Evolutionary conservation across 2,329 filamentous ascomycete species (phyloP), one percentile per base, ranked within the genome.

Genomic region (Nemania bipapillata): DNA sequence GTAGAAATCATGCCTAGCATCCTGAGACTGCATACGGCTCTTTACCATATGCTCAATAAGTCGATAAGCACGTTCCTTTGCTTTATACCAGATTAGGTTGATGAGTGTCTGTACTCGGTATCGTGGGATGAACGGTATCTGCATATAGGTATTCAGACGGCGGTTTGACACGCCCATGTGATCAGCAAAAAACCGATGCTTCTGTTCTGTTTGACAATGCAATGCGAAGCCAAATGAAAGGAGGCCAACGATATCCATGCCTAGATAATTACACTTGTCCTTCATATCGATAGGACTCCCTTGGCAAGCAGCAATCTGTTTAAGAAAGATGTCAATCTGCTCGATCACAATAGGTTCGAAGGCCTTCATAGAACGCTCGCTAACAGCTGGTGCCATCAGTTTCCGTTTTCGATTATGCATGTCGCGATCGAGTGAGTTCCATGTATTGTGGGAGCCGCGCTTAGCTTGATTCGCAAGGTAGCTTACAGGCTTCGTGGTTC

Each of bases 301-400:
- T 5, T 37, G 45, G 32, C n/a, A 49, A 24, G 22, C 15, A 54
- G 49, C 40, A 3, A 67, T 24, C 45, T 67, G 58, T 52, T 45
- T 56, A 15, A 74, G 53, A 53, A 73, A 71, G n/a, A 70, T 67
- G 8, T 74, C 54, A 28, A 75, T 40, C 50, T 73, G 71, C 8
- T 70, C 52, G 4, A 66, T 52, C 57, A 75, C 70, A 0, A 61
- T 70, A 2, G 73, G 73, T 52, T 73, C 72, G 22, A 75, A 74
- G 11, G 28, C 22, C 22, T 72, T 66, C 70, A 75, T 72, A 1
- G 68, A 70, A 4, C 60, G 62, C 1, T 75, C 71, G 17, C 55
- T 70, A 17, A 72, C 37, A 6, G 64, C 68, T 37, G 62, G 68
- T 22, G 71, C 72, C 1, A 70, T 52, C 9, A 73, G 58, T 42